Percentiles rank a stretch among this genome's conserved stretches.
Evolutionary conservation across 2,329 filamentous ascomycete genomes (phyloP).

Genomic region (Claviceps quebecensis): DNA sequence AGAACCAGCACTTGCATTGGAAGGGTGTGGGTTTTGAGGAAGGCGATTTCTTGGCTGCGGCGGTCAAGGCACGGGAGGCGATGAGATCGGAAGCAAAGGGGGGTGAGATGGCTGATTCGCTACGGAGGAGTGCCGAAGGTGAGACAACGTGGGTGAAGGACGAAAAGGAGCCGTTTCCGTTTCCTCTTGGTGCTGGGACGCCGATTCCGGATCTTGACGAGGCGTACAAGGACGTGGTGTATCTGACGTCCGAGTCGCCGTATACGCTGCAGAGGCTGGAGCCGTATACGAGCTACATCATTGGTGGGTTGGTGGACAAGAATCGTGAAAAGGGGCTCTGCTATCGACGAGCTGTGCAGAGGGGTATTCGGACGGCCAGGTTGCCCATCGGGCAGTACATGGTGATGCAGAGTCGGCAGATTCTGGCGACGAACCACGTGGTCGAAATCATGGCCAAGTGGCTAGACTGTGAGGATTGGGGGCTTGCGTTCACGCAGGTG

Average conservation of each 20-base stretch:
- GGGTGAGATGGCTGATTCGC: conserved; percentile 46
- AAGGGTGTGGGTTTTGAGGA: conserved; percentile 61
- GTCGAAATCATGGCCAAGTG: conserved; percentile 92
- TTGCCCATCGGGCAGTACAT: conserved; percentile 93
- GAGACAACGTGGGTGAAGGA: conserved; percentile 19
- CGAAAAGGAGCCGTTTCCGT: conserved; percentile 18
- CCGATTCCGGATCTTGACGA: conserved; percentile 19
- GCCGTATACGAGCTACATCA: conserved; percentile 80
- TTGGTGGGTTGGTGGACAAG: conserved; percentile 89
- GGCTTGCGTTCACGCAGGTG: conserved; percentile 69
- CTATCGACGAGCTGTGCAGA: conserved; percentile 62
- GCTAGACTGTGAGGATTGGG: conserved; percentile 87
- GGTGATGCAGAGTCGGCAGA: conserved; percentile 72
- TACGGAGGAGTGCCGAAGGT: conserved; percentile 27
- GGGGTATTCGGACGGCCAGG: conserved; percentile 74
- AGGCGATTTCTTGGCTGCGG: conserved; percentile 59
- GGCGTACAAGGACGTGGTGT: conserved; percentile 47
- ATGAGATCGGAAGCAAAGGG: conserved; percentile 37
- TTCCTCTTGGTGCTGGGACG: conserved; percentile 17
- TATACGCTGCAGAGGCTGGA: conserved; percentile 71
- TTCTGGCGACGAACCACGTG: conserved; percentile 90
- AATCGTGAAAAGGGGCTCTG: conserved; percentile 94
- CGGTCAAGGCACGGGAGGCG: conserved; percentile 46
- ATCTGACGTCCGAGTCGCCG: conserved; percentile 83
- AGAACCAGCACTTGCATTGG: conserved; percentile 63